Evolutionary conservation across 129 eudicot species (phyloP), one percentile per base, ranked within the genome.

Genomic region (Scalesia atractyloides): DNA sequence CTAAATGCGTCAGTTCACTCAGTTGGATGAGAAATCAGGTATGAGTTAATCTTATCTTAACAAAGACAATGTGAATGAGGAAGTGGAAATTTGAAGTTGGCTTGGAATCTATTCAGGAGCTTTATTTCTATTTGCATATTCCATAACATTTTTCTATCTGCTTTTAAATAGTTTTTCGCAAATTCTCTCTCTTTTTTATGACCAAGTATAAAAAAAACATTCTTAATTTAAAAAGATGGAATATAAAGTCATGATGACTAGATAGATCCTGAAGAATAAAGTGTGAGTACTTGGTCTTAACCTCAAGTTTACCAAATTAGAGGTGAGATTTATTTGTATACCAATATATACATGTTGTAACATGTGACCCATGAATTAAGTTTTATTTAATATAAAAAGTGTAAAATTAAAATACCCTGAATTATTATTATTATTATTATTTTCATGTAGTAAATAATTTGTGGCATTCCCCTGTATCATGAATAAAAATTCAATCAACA

Each of bases 401-500:
- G 34, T 30, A 30, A 56, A 5, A 1, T 7, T 8, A 54, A 7
- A 69, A 12, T 2, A 30, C 10, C 59, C 7, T 34, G 44, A 39
- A 39, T 39, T 30, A 30, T 30, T 30, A 30, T 39, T 24, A 39
- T 39, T 30, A 30, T 30, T 30, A 30, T 39, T 24, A 30, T 39
- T 16, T 17, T 9, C 36, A 1, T 39, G 22, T 51, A 64, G 24
- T 19, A 68, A 15, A 68, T 46, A 70, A 36, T 78, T 53, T 61
- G 24, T 46, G 82, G 36, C 68, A 53, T 34, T 64, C 36, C 73
- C 77, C 61, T 71, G 82, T 78, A 43, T 54, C 12, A 71, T 78
- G 82, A 68, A 71, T 71, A 64, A 78, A 71, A 53, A 24, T 34
- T 60, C 54, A 69, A 69, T 20, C 48, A 64, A n/a, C 43, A 56